Base-by-base conservation (phyloP, 1,284 basidiomycete genomes). In the Lentinula novae-zelandiae region DNA sequence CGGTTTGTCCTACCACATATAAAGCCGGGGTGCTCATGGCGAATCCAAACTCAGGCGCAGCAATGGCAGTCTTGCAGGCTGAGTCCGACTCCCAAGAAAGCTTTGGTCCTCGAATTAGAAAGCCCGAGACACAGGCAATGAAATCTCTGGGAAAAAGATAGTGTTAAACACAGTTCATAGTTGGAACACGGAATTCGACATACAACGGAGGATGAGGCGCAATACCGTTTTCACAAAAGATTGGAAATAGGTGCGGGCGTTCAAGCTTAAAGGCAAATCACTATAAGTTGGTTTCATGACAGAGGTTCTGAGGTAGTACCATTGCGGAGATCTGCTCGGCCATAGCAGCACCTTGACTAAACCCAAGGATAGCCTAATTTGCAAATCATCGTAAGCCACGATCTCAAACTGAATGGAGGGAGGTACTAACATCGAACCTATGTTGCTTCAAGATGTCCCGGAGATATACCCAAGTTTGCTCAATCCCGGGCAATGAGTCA, bases 151-250 rank as follows among this genome's bases (percentile, higher is more conserved):
- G 1, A 49, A 9, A 3, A 54, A 31, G 42, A n/a, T n/a, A 6
- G 36, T 10, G n/a, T 20, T 7, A 12, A 38, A 22, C 10, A 12
- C 4, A 12, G 5, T 36, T 33, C n/a, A 46, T 17, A 17, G 34
- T 17, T 2, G 9, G 34, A 22, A 27, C 20, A 15, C 10, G 17
- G 10, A 17, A 15, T 36, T 20, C 40, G 3, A 60, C 61, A 12
- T 46, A 63, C 62, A 63, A 20, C 3, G 62, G 54, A 38, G 62
- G 62, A 53, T 63, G 62, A 40, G 58, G 58, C 36, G 62, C 54
- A 6, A 53, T 39, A 8, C 58, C 62, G 36, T 63, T 56, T 48
- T 63, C 42, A 12, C 58, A 57, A 22, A 60, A 60, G 12, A 56
- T 49, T 10, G 62, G 58, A 34, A 59, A 63, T n/a, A 63, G n/a